These are phyloP conservation scores for Phaeosphaeria sp. DNA, from an alignment of 2,329 filamentous ascomycete genomes.

Conservation along the genomic window DNA sequence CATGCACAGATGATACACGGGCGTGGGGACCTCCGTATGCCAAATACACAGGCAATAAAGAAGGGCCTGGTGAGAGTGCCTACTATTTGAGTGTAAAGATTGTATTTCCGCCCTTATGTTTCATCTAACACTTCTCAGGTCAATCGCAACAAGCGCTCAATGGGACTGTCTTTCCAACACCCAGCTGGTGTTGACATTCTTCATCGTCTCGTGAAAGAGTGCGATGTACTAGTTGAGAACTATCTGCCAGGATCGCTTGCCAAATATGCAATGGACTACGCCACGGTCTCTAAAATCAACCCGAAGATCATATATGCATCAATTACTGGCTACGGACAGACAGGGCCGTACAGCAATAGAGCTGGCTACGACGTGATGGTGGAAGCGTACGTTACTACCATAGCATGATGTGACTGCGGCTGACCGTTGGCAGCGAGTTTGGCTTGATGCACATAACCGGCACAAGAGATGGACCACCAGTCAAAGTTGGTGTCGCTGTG, in stretches of 20 bases:
- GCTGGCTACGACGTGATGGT: slow-evolving; percentile 99
- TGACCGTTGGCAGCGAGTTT: slow-evolving; percentile 67
- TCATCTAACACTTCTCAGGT: slow-evolving; percentile 61
- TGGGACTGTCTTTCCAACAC: slow-evolving; percentile 90
- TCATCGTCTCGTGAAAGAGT: slow-evolving; percentile 81
- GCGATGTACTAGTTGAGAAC: slow-evolving; percentile 95
- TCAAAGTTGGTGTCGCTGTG: slow-evolving; percentile 96
- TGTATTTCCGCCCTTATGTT: neutral
- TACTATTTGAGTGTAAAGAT: slow-evolving; percentile 83
- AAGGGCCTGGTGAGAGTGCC: slow-evolving; percentile 85
- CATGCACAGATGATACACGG: slow-evolving; percentile 81
- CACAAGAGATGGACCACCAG: slow-evolving; percentile 82
- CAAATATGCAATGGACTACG: slow-evolving; percentile 92
- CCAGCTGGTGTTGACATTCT: slow-evolving; percentile 83
- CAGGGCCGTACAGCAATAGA: slow-evolving; percentile 83
- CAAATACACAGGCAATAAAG: slow-evolving; percentile 66
- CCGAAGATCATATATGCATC: slow-evolving; percentile 90
- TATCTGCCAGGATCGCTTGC: slow-evolving; percentile 88
- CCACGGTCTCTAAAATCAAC: slow-evolving; percentile 79
- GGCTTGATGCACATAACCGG: slow-evolving; percentile 99
- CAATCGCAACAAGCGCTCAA: slow-evolving; percentile 95
- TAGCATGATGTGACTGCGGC: neutral
- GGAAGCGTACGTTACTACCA: slow-evolving; percentile 66
- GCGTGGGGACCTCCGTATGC: slow-evolving; percentile 98
- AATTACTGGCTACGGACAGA: slow-evolving; percentile 97